phyloP scores from a whole-genome alignment of 225 moss, liverwort and hornwort genomes.

The Physcomitrium patens region DNA sequence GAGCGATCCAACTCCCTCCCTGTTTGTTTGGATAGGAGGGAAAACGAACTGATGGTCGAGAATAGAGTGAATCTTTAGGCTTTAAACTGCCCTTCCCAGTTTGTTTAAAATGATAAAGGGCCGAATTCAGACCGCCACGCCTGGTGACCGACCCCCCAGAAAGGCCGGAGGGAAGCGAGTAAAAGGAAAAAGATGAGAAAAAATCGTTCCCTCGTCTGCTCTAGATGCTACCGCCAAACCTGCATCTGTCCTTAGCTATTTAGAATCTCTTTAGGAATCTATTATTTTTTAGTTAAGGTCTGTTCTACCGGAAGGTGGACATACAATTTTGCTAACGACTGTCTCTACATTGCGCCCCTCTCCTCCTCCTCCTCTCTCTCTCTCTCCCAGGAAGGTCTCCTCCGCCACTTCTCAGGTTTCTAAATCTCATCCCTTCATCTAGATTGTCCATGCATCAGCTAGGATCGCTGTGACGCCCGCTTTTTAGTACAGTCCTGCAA shows the following conservation, averaged over 20 bases:
- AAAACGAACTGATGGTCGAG: slow-evolving; percentile 30
- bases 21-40: neutral
- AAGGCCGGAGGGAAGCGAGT: neutral
- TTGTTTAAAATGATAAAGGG: neutral
- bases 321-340: slow-evolving; percentile 27
- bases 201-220: slow-evolving; percentile 30
- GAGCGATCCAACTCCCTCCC: neutral
- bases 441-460: slow-evolving; percentile 46
- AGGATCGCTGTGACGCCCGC: slow-evolving; percentile 35
- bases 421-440: slow-evolving; percentile 50
- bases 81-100: slow-evolving; percentile 18
- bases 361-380: slow-evolving; percentile 7
- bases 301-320: neutral
- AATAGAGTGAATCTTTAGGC: slow-evolving; percentile 24
- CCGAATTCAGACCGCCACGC: neutral
- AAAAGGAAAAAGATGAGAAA: neutral
- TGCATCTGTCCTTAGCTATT: slow-evolving; percentile 20
- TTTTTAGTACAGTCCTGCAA: slow-evolving; percentile 31
- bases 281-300: neutral
- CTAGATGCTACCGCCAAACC: slow-evolving; percentile 35
- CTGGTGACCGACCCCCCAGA: neutral
- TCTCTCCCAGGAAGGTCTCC: slow-evolving; percentile 27
- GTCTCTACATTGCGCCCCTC: slow-evolving; percentile 1
- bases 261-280: slow-evolving; percentile 35
- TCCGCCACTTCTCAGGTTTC: slow-evolving; percentile 24